Evolutionary conservation across 139 green algal genomes (phyloP), one percentile per base, ranked within the genome.

Genomic region (Chlamydomonas incerta): DNA sequence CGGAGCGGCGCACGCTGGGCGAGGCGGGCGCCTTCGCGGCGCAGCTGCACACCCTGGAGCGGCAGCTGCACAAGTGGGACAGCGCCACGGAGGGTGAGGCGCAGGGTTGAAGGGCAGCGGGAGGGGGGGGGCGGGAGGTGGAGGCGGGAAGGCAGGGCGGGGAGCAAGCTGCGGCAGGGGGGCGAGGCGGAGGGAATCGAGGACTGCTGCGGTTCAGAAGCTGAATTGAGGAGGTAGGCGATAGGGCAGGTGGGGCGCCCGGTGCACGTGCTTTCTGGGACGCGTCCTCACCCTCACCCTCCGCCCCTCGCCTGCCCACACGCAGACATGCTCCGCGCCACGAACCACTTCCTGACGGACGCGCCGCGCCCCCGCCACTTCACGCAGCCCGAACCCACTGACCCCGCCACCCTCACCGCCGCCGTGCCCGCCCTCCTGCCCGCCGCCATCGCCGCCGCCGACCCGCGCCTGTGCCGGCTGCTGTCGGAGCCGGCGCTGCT

Each of bases 1-100:
- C 68, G 21, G 41, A 86, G 67, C 80, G 71, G 34, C 68, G 68
- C 14, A 24, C 41, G 29, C 46, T 86, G 58, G 41, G 37, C 1
- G 68, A 86, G 67, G 68, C 52, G 47, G 29, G 10, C 37, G 13
- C 29, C 46, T 86, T 70, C 68, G 80, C 47, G 31, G 0, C 29
- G 37, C 37, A 75, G 79, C 79, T 85, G 65, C 79, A 85, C 50
- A 55, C n/a, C 31, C 46, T 85, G 47, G 79, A 85, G 66, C 65
- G 79, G 28, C 14, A 47, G 11, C 24, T 85, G 33, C 47, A 17
- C 79, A 85, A 75, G 68, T 85, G 79, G 79, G n/a, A 47, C 28
- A 21, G 47, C 2, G 31, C 65, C 20, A 85, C 79, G 0, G 65
- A 75, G 1, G 79, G 79, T 85, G 50, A 15, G 77, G n/a, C n/a